Percentiles rank a stretch among this genome's conserved stretches.
These are phyloP conservation scores for Diaporthe sp. DNA, from an alignment of 2,329 filamentous ascomycete species.

Conservation along the genomic window DNA sequence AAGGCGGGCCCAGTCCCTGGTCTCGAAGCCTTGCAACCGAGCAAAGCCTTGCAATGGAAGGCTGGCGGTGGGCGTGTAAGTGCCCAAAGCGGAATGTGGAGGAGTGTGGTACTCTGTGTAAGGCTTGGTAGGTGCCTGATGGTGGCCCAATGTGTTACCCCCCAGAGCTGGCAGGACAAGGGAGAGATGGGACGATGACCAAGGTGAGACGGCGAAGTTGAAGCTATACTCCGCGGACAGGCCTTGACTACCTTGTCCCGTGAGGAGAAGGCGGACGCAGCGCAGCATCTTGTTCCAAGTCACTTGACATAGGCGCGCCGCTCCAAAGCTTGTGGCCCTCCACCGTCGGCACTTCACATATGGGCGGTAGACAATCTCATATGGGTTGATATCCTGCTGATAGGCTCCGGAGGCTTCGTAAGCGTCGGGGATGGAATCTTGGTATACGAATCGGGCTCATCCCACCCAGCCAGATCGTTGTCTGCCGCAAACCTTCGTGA, in stretches of 20 bases:
- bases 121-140: slow-evolving; percentile 22
- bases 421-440: slow-evolving; percentile 8
- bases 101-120: not conserved
- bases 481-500: slow-evolving; percentile 14
- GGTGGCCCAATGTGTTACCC: slow-evolving; percentile 18
- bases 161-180: not conserved
- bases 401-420: slow-evolving; percentile 4
- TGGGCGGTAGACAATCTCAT: not conserved
- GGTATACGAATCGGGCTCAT: slow-evolving; percentile 5
- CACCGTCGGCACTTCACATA: slow-evolving; percentile 13
- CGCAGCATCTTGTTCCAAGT: slow-evolving; percentile 2
- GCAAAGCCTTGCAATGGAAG: slow-evolving; percentile 14
- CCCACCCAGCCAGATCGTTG: not conserved
- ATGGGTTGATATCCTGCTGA: not conserved
- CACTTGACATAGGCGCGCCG: slow-evolving; percentile 17
- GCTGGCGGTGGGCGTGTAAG: slow-evolving; percentile 10
- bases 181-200: not conserved
- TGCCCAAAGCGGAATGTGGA: slow-evolving; percentile 17
- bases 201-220: slow-evolving; percentile 6
- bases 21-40: slow-evolving; percentile 1
- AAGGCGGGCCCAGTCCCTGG: not conserved
- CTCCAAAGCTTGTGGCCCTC: slow-evolving; percentile 5
- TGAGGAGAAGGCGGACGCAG: slow-evolving; percentile 14
- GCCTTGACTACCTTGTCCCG: not conserved
- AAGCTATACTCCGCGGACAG: slow-evolving; percentile 16